Evolutionary conservation across 352 stramenopile genomes (phyloP), one percentile per base, ranked within the genome.

Genomic region (Phytophthora vignae): DNA sequence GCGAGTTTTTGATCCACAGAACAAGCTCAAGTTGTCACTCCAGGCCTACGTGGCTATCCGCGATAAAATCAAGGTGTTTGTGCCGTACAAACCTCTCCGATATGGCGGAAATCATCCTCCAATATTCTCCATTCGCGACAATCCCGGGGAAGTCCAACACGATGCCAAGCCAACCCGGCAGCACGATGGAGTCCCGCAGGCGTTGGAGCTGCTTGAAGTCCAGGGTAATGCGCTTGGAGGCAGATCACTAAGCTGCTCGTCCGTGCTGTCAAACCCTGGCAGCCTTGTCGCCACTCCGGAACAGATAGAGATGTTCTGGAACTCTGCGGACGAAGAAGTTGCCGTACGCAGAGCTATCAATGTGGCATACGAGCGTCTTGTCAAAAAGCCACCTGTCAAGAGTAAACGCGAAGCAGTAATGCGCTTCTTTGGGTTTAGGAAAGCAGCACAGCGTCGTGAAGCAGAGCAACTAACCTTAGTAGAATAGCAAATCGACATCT

Each of bases 21-120:
- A 73, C 25, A 69, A 75, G 11, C 46, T 84, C 17, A 82, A 82
- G 33, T 54, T 85, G 29, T 79, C 66, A 36, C 70, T 77, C 46
- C 71, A 76, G 33, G 78, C 61, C 0, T 78, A 78, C 25, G 46
- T 81, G 50, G 64, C 73, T 33, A 67, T 77, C 25, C 69, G 60
- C 27, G 76, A 80, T 66, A 68, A 76, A 49, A 70, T 60, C 27
- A 77, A 71, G 27, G 56, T 70, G 0, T 74, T 80, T 38, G 69
- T 79, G 25, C 67, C 65, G 22, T 82, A 82, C 52, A 80, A 78
- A 31, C 76, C 76, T 27, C 62, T 82, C 22, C 61, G 21, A 9
- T 82, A 76, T 59, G 65, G 57, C 36, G 65, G 69, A 14, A 74
- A 55, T 12, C 49, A 53, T 22, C 69, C 73, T 36, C 73, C 73